These are phyloP conservation scores for Cucurbita ficifolia DNA, from an alignment of 306 rosid genomes.

Conservation along the genomic window DNA sequence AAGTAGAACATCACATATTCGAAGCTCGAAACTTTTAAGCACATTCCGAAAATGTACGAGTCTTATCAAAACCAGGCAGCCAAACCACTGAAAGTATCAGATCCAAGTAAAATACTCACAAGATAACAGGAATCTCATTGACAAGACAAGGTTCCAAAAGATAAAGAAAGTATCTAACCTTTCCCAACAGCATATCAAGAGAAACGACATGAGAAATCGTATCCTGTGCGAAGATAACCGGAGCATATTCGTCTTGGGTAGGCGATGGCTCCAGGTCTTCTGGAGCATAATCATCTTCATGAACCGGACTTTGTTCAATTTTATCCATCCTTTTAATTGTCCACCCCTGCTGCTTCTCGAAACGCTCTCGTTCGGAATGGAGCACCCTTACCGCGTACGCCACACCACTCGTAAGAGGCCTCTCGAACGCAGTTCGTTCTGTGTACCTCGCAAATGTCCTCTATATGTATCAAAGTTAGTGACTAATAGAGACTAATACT, in stretches of 20 bases:
- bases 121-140: background rate
- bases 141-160: constrained; percentile 2
- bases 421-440: constrained; percentile 90
- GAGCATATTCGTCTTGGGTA: constrained; percentile 83
- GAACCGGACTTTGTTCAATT: constrained; percentile 64
- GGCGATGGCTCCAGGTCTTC: constrained; percentile 72
- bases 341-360: constrained; percentile 98
- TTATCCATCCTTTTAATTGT: constrained; percentile 85
- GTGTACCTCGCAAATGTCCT: constrained; percentile 86
- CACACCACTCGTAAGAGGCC: constrained; percentile 98
- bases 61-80: background rate
- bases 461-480: constrained; percentile 37
- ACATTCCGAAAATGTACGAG: background rate
- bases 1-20: background rate
- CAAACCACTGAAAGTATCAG: background rate
- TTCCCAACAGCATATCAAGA: constrained; percentile 69
- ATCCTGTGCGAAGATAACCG: constrained; percentile 95
- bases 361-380: constrained; percentile 82
- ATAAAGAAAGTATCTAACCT: constrained; percentile 31
- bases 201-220: constrained; percentile 83
- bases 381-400: constrained; percentile 98
- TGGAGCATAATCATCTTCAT: constrained; percentile 50
- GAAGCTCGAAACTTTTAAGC: background rate
- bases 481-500: background rate
- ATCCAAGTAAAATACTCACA: background rate